Evolutionary conservation across 768 basidiomycete species (phyloP), one percentile per base, ranked within the genome.

Genomic region (Paxillus rubicundulus): DNA sequence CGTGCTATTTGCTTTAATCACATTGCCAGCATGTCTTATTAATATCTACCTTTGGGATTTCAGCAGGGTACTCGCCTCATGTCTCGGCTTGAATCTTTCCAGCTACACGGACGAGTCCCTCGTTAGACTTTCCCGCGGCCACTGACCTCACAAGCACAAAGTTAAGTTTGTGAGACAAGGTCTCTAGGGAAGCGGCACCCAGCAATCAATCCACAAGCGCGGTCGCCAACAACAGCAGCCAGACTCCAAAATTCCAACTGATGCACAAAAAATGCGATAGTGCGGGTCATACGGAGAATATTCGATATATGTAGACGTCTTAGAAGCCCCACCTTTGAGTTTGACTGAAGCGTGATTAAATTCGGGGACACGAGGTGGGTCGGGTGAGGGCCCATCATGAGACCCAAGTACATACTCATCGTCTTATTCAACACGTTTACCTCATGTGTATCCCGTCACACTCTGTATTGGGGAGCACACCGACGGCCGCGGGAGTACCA

Each of bases 251-350:
- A 34, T 30, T 10, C 12, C 24, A 24, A 24, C 24, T 24, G 4
- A 14, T 46, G n/a, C n/a, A n/a, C n/a, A n/a, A n/a, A n/a, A n/a
- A n/a, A n/a, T 44, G 24, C 38, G 43, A 55, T 54, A 20, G 21
- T 44, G 55, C 43, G 52, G 60, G 38, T 60, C 62, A 18, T 46
- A 48, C 52, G 47, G 17, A 50, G 63, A 61, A 59, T 37, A 13
- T 52, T 52, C 24, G 24, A 24, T 24, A 24, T 24, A 24, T 24
- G 24, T 24, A 47, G 54, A 28, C 9, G 14, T 14, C 30, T 30
- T 30, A 8, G 30, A 30, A 30, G 30, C 18, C 12, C 21, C 48
- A 17, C 48, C 51, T 63, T 55, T 49, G 58, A 41, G 59, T 63
- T 58, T 50, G 41, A 21, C 52, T 18, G 38, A 40, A 30, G 14